A percentile compares a stretch with the other conserved stretches of the same genome.
phyloP scores from a whole-genome alignment of 352 stramenopile genomes.

The Phytophthora sojae region DNA sequence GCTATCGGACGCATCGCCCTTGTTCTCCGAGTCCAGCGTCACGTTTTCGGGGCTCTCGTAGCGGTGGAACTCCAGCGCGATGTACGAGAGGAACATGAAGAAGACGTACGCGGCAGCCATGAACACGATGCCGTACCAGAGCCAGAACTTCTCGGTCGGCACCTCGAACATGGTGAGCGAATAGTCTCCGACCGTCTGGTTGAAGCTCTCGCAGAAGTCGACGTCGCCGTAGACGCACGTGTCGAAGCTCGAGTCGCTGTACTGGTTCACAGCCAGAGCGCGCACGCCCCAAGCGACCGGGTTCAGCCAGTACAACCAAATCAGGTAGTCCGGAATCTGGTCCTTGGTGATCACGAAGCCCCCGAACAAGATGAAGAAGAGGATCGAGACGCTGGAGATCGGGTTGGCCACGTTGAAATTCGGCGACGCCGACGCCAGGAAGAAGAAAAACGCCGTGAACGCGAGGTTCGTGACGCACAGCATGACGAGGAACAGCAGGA shows the following conservation, averaged over 20 bases:
- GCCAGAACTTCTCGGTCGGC: slow-evolving; percentile 21
- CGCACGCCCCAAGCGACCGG: slow-evolving; percentile 13
- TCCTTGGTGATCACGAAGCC: slow-evolving; percentile 20
- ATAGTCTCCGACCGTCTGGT: slow-evolving; percentile 9
- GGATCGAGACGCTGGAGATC: slow-evolving; percentile 18
- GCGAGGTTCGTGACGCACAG: slow-evolving; percentile 60
- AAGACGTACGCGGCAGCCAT: slow-evolving; percentile 13
- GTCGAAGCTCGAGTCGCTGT: slow-evolving; percentile 11
- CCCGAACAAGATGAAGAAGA: slow-evolving; percentile 21
- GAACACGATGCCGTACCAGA: slow-evolving; percentile 19
- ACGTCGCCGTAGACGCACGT: slow-evolving; percentile 8
- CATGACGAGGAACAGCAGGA: slow-evolving; percentile 41
- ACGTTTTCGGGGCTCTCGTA: slow-evolving; percentile 18
- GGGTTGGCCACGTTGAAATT: slow-evolving; percentile 29
- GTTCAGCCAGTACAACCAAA: slow-evolving; percentile 25
- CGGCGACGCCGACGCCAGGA: slow-evolving; percentile 21
- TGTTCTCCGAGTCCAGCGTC: slow-evolving; percentile 6
- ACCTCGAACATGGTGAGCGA: slow-evolving; percentile 16
- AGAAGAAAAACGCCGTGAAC: slow-evolving; percentile 40
- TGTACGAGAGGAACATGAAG: slow-evolving; percentile 21
- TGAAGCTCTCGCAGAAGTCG: slow-evolving; percentile 9
- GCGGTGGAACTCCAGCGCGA: slow-evolving; percentile 8
- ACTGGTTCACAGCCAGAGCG: slow-evolving; percentile 21
- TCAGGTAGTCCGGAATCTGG: slow-evolving; percentile 18
- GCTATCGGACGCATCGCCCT: not conserved